A percentile compares a stretch with the other conserved stretches of the same genome.
Evolutionary conservation across 2,329 filamentous ascomycete genomes (phyloP).

Genomic region (Immersiporthe knoxdaviesiana): DNA sequence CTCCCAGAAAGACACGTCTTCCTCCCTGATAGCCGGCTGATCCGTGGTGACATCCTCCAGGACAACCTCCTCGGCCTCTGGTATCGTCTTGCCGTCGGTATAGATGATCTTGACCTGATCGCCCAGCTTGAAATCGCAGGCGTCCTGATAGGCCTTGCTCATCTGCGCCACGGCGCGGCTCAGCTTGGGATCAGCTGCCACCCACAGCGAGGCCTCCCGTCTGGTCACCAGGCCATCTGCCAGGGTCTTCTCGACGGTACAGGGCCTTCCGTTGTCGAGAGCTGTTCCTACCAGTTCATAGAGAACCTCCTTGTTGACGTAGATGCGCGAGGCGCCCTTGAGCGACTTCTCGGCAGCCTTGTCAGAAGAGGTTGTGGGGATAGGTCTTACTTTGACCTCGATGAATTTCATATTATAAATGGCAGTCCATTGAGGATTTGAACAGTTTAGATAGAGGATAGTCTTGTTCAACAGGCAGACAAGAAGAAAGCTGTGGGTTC

Average conservation of each 20-base stretch:
- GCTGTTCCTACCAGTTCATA: constrained; percentile 47
- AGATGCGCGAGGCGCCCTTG: constrained; percentile 50
- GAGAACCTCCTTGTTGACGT: constrained; percentile 52
- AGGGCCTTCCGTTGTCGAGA: constrained; percentile 46
- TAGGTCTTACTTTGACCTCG: constrained; percentile 45
- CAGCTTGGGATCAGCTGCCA: constrained; percentile 56
- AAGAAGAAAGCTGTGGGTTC: background rate
- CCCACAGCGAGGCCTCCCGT: constrained; percentile 55
- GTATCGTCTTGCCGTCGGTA: constrained; percentile 52
- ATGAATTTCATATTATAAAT: constrained; percentile 24
- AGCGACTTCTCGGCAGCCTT: constrained; percentile 47
- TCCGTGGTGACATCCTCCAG: constrained; percentile 61
- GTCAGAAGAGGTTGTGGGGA: constrained; percentile 39
- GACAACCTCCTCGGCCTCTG: constrained; percentile 60
- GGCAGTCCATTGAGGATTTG: background rate
- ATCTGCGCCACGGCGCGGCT: constrained; percentile 71
- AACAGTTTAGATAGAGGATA: background rate
- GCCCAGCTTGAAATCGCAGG: constrained; percentile 72
- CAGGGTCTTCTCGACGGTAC: constrained; percentile 33
- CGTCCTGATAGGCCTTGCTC: constrained; percentile 73
- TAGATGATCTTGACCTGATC: constrained; percentile 67
- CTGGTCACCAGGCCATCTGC: constrained; percentile 26
- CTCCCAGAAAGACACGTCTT: constrained; percentile 44
- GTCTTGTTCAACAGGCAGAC: background rate
- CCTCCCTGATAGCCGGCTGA: constrained; percentile 38